Evolutionary conservation across 1,284 basidiomycete genomes (phyloP), one percentile per base, ranked within the genome.

Genomic region (Salmacisia buchloeana): DNA sequence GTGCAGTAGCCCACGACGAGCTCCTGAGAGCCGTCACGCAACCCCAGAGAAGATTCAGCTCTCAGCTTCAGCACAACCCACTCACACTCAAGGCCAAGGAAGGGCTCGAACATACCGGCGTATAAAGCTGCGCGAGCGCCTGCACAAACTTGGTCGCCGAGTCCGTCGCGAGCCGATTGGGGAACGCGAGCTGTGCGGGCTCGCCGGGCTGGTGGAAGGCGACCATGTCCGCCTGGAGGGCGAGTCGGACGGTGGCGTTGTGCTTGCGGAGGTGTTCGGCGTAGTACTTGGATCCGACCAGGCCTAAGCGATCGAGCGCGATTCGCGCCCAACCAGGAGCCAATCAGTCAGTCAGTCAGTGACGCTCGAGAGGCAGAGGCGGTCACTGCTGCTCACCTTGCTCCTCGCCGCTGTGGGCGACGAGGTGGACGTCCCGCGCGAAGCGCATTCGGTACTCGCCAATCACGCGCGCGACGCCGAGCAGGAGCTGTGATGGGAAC

Each of bases 331-430:
- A n/a, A n/a, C n/a, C n/a, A n/a, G n/a, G n/a, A n/a, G n/a, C n/a
- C n/a, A n/a, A n/a, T n/a, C n/a, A n/a, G n/a, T n/a, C n/a, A n/a
- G n/a, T n/a, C n/a, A n/a, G n/a, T n/a, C n/a, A n/a, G n/a, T n/a
- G n/a, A n/a, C n/a, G n/a, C n/a, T n/a, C n/a, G n/a, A n/a, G n/a
- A n/a, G n/a, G n/a, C n/a, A n/a, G n/a, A n/a, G n/a, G n/a, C n/a
- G n/a, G n/a, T 43, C 13, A 64, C 66, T 0, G 66, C 63, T 27
- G 65, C 49, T 31, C 49, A 54, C 49, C 80, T 65, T 81, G 80
- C 61, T 81, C 80, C 52, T 81, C 80, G 13, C 80, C 80, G 0
- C 69, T 63, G 59, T 80, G 80, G n/a, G 71, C 70, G 31, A 75
- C 69, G 23, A 81, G 67, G n/a, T 74, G 71, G 33, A 81, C 61